Evolutionary conservation across 1,139 yeast species (phyloP).

Genomic region (Lizanozyma gosingica): DNA sequence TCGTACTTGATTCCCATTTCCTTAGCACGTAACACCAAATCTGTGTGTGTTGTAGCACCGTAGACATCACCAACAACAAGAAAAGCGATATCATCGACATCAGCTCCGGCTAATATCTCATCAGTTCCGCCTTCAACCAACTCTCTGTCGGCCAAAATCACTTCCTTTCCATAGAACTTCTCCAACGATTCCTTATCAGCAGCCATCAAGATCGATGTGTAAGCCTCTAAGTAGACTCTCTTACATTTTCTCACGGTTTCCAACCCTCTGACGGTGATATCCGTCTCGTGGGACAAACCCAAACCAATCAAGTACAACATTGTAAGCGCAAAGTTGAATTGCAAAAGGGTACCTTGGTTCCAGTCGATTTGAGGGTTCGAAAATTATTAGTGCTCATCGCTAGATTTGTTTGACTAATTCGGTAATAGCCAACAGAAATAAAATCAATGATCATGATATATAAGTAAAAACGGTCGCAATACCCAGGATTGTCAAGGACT

Average conservation of each 20-base stretch:
- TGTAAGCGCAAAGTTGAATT: conserved; percentile 2
- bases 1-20: conserved; percentile 72
- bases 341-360: neutral
- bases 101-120: conserved; percentile 66
- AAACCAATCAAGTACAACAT: conserved; percentile 91
- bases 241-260: conserved; percentile 76
- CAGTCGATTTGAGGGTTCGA: conserved; percentile 2
- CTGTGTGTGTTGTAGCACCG: conserved; percentile 98
- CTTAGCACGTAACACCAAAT: conserved; percentile 82
- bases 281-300: conserved; percentile 82
- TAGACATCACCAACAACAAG: conserved; percentile 96
- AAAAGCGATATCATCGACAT: conserved; percentile 78
- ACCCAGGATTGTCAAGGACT: too few species aligned
- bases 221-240: conserved; percentile 88
- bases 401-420: too few species aligned
- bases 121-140: conserved; percentile 88
- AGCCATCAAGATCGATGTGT: conserved; percentile 92
- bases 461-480: too few species aligned
- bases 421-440: too few species aligned
- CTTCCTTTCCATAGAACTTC: conserved; percentile 75
- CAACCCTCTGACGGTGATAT: conserved; percentile 90
- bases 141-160: conserved; percentile 88
- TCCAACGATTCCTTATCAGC: conserved; percentile 66
- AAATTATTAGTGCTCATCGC: neutral
- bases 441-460: too few species aligned